These are phyloP conservation scores for Xylaria longipes DNA, from an alignment of 495 filamentous ascomycete genomes.

Conservation along the genomic window DNA sequence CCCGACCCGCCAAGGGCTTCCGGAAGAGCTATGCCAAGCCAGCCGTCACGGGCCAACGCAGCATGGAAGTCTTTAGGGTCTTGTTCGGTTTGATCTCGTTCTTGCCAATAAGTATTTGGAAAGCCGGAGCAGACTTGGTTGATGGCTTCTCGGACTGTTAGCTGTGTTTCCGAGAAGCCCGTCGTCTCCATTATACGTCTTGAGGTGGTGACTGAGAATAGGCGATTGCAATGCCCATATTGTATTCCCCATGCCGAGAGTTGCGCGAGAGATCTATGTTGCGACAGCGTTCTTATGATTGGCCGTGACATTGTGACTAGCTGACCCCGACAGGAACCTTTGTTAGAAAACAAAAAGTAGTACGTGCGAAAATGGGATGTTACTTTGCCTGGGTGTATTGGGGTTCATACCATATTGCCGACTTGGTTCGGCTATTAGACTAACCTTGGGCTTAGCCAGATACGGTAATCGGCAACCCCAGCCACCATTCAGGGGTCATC, in stretches of 20 bases:
- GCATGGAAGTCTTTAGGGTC: constrained; percentile 79
- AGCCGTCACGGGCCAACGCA: constrained; percentile 77
- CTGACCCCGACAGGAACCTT: neutral
- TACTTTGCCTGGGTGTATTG: neutral
- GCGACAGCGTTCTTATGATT: neutral
- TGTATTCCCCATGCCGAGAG: neutral
- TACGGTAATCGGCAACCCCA: neutral
- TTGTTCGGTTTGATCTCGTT: constrained; percentile 69
- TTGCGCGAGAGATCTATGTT: neutral
- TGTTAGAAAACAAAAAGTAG: neutral
- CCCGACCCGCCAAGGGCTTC: constrained; percentile 77
- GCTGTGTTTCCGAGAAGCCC: constrained; percentile 73
- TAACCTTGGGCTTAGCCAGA: neutral
- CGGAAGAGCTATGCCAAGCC: constrained; percentile 83
- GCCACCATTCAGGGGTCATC: no score
- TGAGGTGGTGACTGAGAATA: neutral
- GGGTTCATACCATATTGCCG: constrained; percentile 1
- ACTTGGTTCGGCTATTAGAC: neutral
- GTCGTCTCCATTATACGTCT: constrained; percentile 65
- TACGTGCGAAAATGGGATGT: neutral
- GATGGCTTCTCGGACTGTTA: constrained; percentile 75
- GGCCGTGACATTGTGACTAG: neutral
- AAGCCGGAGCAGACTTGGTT: constrained; percentile 69
- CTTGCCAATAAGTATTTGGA: constrained; percentile 71
- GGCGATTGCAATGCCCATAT: neutral